Evolutionary conservation across 345 rosid species (phyloP).

Genomic region (Pistacia integerrima): DNA sequence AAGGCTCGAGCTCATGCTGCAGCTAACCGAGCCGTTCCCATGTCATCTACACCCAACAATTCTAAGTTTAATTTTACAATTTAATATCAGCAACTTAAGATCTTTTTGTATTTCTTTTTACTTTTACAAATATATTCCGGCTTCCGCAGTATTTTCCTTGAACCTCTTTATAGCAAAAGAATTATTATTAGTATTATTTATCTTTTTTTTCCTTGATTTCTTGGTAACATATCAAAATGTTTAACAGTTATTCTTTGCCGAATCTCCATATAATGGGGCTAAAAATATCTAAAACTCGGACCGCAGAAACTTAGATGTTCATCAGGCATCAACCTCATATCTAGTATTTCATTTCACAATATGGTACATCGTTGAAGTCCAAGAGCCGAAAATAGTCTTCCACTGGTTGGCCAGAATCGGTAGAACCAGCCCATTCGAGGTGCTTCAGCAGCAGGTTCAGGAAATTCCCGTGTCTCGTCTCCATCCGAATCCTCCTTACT

Average conservation of each 20-base stretch:
- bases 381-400: slow-evolving; percentile 41
- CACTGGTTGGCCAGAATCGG: slow-evolving; percentile 50
- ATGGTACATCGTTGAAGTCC: slow-evolving; percentile 55
- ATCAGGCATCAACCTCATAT: neutral
- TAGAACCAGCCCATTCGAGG: slow-evolving; percentile 44
- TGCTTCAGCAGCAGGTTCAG: slow-evolving; percentile 26
- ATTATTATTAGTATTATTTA: neutral
- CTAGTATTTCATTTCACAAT: slow-evolving; percentile 24
- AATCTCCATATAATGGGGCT: neutral
- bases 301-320: neutral
- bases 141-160: too few relatives aligned
- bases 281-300: neutral
- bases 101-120: neutral
- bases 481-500: slow-evolving; percentile 26
- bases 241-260: neutral
- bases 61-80: slow-evolving; percentile 16
- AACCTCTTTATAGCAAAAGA: too few relatives aligned
- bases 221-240: neutral
- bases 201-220: neutral
- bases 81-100: too few relatives aligned
- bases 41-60: neutral
- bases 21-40: neutral
- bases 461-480: slow-evolving; percentile 24
- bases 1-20: slow-evolving; percentile 31
- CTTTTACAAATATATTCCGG: too few relatives aligned